phyloP scores from a whole-genome alignment of 352 stramenopile species.

The Phytophthora tentaculata region DNA sequence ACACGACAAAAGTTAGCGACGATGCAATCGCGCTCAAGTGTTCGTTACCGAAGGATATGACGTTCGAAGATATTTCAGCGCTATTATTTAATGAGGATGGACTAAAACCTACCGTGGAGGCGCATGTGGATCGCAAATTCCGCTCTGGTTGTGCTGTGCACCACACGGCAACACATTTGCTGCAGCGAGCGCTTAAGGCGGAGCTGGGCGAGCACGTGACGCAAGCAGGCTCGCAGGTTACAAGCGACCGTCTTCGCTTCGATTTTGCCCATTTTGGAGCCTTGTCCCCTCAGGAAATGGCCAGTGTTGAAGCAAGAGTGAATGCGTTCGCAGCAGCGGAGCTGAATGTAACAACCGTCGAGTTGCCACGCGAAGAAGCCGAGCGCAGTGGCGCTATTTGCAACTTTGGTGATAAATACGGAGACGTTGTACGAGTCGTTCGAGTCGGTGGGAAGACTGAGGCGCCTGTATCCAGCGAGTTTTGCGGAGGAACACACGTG shows the following conservation, averaged over 20 bases:
- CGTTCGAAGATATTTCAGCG: constrained; percentile 36
- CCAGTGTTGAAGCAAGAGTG: constrained; percentile 58
- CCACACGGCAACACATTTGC: constrained; percentile 82
- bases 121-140: constrained; percentile 55
- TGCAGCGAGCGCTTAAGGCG: constrained; percentile 71
- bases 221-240: constrained; percentile 76
- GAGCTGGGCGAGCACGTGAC: constrained; percentile 77
- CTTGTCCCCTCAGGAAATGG: constrained; percentile 65
- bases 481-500: constrained; percentile 83
- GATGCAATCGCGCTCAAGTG: constrained; percentile 60
- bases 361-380: constrained; percentile 54
- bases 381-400: constrained; percentile 74
- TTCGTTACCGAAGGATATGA: constrained; percentile 33
- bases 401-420: constrained; percentile 87
- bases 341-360: constrained; percentile 43
- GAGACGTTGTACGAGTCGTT: constrained; percentile 83
- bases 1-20: constrained; percentile 53
- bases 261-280: constrained; percentile 86
- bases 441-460: neutral
- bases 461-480: constrained; percentile 55
- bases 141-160: constrained; percentile 63
- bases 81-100: constrained; percentile 20
- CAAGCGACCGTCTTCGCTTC: constrained; percentile 69
- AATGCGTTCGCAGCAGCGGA: constrained; percentile 60
- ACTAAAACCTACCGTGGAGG: constrained; percentile 33